A percentile compares a stretch with the other conserved stretches of the same genome.
phyloP scores from a whole-genome alignment of 2,329 filamentous ascomycete species.

The Paracamarosporium sp. region DNA sequence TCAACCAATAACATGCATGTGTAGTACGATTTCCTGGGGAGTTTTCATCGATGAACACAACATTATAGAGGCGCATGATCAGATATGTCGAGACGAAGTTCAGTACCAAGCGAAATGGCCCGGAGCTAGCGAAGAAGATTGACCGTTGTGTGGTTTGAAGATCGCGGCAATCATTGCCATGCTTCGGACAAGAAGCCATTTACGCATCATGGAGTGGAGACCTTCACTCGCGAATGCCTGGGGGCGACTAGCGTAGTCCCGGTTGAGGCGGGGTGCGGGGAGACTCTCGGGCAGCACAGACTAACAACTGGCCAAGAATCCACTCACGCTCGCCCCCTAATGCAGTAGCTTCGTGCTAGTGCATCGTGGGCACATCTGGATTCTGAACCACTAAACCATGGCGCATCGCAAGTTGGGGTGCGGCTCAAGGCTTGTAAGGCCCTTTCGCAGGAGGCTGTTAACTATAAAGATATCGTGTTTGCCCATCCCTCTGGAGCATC shows the following conservation, averaged over 20 bases:
- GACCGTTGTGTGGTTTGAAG: neutral
- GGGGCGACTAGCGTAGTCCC: neutral
- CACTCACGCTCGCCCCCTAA: neutral
- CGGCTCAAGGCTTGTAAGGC: neutral
- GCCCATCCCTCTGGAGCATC: neutral
- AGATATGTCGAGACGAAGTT: neutral
- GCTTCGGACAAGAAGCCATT: neutral
- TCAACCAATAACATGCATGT: neutral
- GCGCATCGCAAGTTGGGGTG: neutral
- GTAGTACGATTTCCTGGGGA: neutral
- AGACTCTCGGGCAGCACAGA: slow-evolving; percentile 1
- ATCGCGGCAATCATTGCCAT: neutral
- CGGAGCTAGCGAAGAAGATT: neutral
- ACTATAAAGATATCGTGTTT: neutral
- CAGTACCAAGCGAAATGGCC: neutral
- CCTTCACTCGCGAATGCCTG: neutral
- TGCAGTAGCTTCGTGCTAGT: slow-evolving; percentile 1
- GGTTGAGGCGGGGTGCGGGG: slow-evolving; percentile 6
- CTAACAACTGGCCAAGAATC: slow-evolving; percentile 1
- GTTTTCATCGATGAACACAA: neutral
- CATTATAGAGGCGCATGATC: neutral
- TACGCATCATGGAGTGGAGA: neutral
- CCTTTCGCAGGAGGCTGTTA: neutral
- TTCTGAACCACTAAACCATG: slow-evolving; percentile 1
- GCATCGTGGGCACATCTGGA: neutral